Evolutionary conservation across 129 eudicot genomes (phyloP), one percentile per base, ranked within the genome.

Genomic region (Chrysanthemum makinoi): DNA sequence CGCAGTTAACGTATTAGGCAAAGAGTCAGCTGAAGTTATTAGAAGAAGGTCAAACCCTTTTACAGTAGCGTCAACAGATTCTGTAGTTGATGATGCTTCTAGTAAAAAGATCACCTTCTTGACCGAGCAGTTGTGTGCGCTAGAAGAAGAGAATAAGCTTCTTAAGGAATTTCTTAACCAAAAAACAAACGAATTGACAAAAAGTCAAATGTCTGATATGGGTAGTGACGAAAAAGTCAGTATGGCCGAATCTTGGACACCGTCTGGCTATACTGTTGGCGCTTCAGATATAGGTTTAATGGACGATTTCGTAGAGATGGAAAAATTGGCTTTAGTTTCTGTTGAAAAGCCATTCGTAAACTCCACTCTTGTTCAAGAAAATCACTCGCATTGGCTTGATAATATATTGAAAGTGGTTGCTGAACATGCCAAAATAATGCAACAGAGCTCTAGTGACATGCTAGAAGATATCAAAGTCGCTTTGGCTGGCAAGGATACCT

Each of bases 271-370:
- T 76, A 72, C 77, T 14, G 83, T 74, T 69, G 85, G 80, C 50
- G 77, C 84, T 78, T 87, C 91, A 43, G 96, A 87, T 68, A 85
- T 87, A 17, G 80, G 76, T 83, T 77, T 89, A 70, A 84, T 92
- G 98, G 98, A 92, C 74, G 98, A 92, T 69, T 92, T 92, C 56
- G 88, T 80, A 30, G 98, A 92, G 85, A 89, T 89, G 96, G 98
- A 92, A 80, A 92, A 92, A 59, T 26, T 92, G 73, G 98, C 98
- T 2, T 57, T 91, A 22, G 88, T 79, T 17, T 78, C 90, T 11
- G 69, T 68, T 2, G 89, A 82, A 43, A 80, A 77, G 68, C 84
- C 83, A 15, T 39, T 69, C 64, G 84, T 65, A 69, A 72, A 71
- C 43, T 67, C 80, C 35, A 62, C 67, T 71, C 64, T 66, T 64